These are phyloP conservation scores for Echium plantagineum DNA, from an alignment of 257 asterid genomes.

Conservation along the genomic window DNA sequence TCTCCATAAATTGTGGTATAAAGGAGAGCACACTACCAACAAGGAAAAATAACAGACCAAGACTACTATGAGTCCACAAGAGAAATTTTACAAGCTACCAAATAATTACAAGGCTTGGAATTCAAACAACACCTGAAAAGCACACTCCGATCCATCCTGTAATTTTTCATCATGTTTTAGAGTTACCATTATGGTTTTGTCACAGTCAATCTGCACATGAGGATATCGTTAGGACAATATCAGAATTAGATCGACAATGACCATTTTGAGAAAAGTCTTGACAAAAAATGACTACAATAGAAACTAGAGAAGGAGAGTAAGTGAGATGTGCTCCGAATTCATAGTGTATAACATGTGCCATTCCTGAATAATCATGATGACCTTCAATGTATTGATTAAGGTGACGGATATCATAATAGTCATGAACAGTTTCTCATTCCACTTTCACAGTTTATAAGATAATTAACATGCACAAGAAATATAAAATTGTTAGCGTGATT, in stretches of 20 bases:
- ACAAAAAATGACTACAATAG: neutral
- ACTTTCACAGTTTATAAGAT: no score
- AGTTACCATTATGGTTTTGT: conserved; percentile 90
- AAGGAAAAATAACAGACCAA: neutral
- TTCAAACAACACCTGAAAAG: conserved; percentile 62
- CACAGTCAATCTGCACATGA: conserved; percentile 74
- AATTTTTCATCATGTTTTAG: conserved; percentile 89
- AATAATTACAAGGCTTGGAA: neutral
- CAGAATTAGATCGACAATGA: conserved; percentile 2
- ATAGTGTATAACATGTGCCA: no score
- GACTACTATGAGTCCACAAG: neutral
- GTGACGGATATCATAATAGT: no score
- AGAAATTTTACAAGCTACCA: neutral
- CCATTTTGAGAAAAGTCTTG: neutral
- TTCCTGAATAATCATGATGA: no score
- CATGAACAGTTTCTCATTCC: no score
- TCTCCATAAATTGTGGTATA: conserved; percentile 93
- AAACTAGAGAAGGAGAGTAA: no score
- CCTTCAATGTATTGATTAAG: no score
- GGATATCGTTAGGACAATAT: conserved; percentile 11
- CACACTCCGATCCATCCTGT: conserved; percentile 93
- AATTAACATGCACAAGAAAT: no score
- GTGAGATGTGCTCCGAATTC: no score
- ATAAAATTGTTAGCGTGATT: no score
- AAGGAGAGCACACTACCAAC: conserved; percentile 82